Percentiles rank a stretch among this genome's conserved stretches.
phyloP scores from a whole-genome alignment of 768 basidiomycete genomes.

The Termitomyces sp. region DNA sequence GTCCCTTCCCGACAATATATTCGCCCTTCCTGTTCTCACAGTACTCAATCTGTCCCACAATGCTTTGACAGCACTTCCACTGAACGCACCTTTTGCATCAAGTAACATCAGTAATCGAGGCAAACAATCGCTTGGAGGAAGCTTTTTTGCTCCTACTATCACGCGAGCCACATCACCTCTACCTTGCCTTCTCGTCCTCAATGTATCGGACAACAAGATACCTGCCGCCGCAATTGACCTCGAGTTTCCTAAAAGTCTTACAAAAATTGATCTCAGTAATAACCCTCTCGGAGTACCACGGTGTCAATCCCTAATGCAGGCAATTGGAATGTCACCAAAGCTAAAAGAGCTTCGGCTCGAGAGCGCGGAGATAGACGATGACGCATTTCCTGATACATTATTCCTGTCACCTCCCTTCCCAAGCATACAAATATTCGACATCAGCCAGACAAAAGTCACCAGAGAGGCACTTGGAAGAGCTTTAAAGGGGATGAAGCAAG shows the following conservation, averaged over 20 bases:
- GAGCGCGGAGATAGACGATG: slow-evolving; percentile 58
- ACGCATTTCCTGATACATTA: slow-evolving; percentile 48
- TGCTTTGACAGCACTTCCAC: slow-evolving; percentile 55
- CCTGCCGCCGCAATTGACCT: slow-evolving; percentile 52
- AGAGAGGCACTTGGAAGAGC: slow-evolving; percentile 42
- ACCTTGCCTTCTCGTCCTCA: slow-evolving; percentile 61
- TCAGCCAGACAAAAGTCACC: slow-evolving; percentile 64
- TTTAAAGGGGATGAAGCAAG: slow-evolving; percentile 47
- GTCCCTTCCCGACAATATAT: slow-evolving; percentile 61
- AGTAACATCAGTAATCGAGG: slow-evolving; percentile 20
- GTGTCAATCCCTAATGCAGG: slow-evolving; percentile 42
- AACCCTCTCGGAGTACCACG: slow-evolving; percentile 57
- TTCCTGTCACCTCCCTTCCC: slow-evolving; percentile 45
- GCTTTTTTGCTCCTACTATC: slow-evolving; percentile 65
- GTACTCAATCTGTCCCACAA: slow-evolving; percentile 75
- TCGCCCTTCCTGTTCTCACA: slow-evolving; percentile 65
- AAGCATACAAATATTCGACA: slow-evolving; percentile 54
- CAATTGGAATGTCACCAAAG: slow-evolving; percentile 44
- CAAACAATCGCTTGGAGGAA: slow-evolving; percentile 38
- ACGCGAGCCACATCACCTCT: slow-evolving; percentile 62
- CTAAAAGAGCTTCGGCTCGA: slow-evolving; percentile 60
- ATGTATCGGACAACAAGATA: slow-evolving; percentile 70
- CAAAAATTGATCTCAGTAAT: slow-evolving; percentile 60
- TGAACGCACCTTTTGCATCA: slow-evolving; percentile 55
- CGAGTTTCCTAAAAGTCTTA: slow-evolving; percentile 49